Base-by-base conservation (phyloP, 2,329 filamentous ascomycete species). In the Pestalotiopsis fici region DNA sequence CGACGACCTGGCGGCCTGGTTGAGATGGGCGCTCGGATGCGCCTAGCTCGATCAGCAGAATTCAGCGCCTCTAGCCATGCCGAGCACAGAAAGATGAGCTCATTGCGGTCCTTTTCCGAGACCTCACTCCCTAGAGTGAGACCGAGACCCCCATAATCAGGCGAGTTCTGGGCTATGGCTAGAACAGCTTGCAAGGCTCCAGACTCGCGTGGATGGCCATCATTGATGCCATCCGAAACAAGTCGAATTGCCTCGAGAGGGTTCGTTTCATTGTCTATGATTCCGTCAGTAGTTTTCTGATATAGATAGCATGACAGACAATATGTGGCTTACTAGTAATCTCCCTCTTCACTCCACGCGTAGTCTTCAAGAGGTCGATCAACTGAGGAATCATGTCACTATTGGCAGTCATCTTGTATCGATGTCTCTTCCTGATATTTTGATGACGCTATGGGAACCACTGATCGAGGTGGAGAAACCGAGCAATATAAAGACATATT, bases 41-140 rank as follows among this genome's bases (percentile, higher is more conserved):
- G 50, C 5, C 18, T 43, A 37, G 68, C 60, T 21, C 72, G 67
- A 25, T 76, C 76, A 12, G 72, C 66, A 2, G 74, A 76, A 63
- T 77, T 78, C 54, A 75, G 69, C 1, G 75, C 69, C 63, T 78
- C 75, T 12, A 77, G 65, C 66, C 70, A 75, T 25, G 76, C 72
- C 23, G 74, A 75, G 11, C 72, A 64, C 28, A 77, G 69, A 61
- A 77, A 77, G 12, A 74, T 50, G 2, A 78, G 50, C 66, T 76
- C 72, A 3, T 50, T 59, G 21, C 64, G 65, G 15, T 74, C 67
- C 7, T 70, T 27, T 2, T 64, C 39, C 9, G 65, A 66, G 2
- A 77, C 61, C 0, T 65, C 13, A 3, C 4, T 43, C 18, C 66
- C 54, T 15, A 59, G 35, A 5, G 62, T 66, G 11, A 76, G 62